A percentile compares a stretch with the other conserved stretches of the same genome.
These are phyloP conservation scores for Pseudozyma sp. DNA, from an alignment of 1,284 basidiomycete species.

Conservation along the genomic window DNA sequence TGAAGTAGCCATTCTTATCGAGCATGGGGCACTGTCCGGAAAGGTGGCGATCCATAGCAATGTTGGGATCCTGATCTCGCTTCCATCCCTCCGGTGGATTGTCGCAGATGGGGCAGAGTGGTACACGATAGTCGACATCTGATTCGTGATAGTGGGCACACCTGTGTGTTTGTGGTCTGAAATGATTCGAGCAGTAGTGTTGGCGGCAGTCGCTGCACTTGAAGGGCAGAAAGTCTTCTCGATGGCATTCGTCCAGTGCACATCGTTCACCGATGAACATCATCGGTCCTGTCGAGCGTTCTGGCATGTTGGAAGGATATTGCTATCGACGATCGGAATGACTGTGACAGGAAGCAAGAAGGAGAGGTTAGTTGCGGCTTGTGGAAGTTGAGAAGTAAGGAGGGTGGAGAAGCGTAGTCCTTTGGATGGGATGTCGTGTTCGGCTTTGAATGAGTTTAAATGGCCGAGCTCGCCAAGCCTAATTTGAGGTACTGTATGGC, in stretches of 20 bases:
- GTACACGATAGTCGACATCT: conserved; percentile 51
- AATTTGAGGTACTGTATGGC: conserved; percentile 1
- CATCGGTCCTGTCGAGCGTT: conserved; percentile 55
- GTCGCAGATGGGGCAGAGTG: conserved; percentile 61
- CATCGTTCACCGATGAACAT: conserved; percentile 64
- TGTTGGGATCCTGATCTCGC: conserved; percentile 61
- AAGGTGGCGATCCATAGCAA: conserved; percentile 62
- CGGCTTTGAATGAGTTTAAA: conserved; percentile 30
- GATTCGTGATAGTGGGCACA: conserved; percentile 30
- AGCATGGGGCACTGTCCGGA: conserved; percentile 51
- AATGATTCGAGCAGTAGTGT: conserved; percentile 57
- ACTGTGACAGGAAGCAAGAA: too few species aligned
- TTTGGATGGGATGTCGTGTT: conserved; percentile 10
- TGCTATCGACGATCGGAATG: not conserved
- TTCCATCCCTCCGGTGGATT: conserved; percentile 57
- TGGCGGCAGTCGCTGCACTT: conserved; percentile 58
- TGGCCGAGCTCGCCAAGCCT: conserved; percentile 31
- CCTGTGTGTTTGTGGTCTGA: conserved; percentile 43
- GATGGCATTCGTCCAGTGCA: conserved; percentile 52
- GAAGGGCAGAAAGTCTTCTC: conserved; percentile 64
- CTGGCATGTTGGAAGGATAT: conserved; percentile 20
- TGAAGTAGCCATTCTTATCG: conserved; percentile 41
- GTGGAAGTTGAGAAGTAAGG: not conserved
- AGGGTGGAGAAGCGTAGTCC: not conserved
- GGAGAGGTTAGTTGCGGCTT: too few species aligned